A percentile compares a stretch with the other conserved stretches of the same genome.
Evolutionary conservation across 192 early-diverging fungal genomes (phyloP).

Genomic region (Podila epigama): DNA sequence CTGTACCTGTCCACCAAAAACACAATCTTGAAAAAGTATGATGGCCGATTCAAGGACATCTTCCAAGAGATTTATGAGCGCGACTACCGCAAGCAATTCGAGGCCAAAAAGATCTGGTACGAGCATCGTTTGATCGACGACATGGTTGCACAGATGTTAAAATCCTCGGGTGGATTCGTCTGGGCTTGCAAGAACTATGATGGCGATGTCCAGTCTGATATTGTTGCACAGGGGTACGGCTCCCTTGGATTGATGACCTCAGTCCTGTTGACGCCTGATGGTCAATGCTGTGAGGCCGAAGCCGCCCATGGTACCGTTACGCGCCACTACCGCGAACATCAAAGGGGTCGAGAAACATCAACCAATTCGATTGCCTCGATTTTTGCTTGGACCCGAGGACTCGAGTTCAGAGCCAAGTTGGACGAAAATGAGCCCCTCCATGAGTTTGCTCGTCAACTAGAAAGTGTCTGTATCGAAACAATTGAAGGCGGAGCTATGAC

Average conservation of each 20-base stretch:
- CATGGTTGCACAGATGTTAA: conserved; percentile 97
- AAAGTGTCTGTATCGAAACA: conserved; percentile 88
- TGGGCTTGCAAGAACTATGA: conserved; percentile 97
- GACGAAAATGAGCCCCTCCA: conserved; percentile 81
- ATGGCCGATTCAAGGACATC: conserved; percentile 98
- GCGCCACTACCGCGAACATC: conserved; percentile 94
- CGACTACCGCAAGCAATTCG: conserved; percentile 82
- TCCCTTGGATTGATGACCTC: conserved; percentile 97
- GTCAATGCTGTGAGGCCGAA: conserved; percentile 91
- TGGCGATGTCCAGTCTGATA: conserved; percentile 95
- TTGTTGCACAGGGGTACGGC: conserved; percentile 97
- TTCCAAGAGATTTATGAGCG: conserved; percentile 89
- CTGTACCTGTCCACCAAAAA: conserved; percentile 98
- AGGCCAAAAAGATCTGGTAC: conserved; percentile 90
- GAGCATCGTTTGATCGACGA: conserved; percentile 98
- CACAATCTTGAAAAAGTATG: conserved; percentile 96
- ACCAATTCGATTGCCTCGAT: conserved; percentile 98
- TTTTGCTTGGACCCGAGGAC: conserved; percentile 95
- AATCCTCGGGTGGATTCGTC: conserved; percentile 92
- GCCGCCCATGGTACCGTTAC: conserved; percentile 98
- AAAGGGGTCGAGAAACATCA: conserved; percentile 91
- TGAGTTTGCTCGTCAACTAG: conserved; percentile 80
- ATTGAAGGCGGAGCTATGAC: conserved; percentile 93
- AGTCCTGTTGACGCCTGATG: conserved; percentile 92
- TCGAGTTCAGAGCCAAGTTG: conserved; percentile 94